Percentiles rank a stretch among this genome's conserved stretches.
Evolutionary conservation across 1,139 yeast species (phyloP).

Genomic region (Meyerozyma carpophila): DNA sequence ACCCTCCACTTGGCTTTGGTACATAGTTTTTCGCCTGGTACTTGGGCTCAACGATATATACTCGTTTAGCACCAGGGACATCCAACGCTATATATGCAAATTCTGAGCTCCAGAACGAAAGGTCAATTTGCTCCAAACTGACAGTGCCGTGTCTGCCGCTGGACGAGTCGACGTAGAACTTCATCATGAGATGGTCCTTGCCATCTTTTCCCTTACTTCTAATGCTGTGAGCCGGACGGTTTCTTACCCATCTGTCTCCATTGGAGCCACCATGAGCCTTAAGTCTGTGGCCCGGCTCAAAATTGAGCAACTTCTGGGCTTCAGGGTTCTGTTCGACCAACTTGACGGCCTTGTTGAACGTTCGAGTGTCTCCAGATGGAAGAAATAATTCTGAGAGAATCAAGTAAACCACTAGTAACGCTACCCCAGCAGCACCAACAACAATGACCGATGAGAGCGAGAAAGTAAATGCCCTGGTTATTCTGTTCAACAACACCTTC

Average conservation of each 20-base stretch:
- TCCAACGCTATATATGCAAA: slow-evolving; percentile 74
- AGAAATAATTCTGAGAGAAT: slow-evolving; percentile 73
- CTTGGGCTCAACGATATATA: slow-evolving; percentile 67
- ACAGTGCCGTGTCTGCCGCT: slow-evolving; percentile 56
- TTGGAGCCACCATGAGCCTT: slow-evolving; percentile 76
- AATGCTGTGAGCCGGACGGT: slow-evolving; percentile 68
- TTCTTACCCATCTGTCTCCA: slow-evolving; percentile 79
- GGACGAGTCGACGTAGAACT: slow-evolving; percentile 75
- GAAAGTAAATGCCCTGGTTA: slow-evolving; percentile 56
- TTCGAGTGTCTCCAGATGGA: slow-evolving; percentile 87
- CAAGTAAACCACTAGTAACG: slow-evolving; percentile 68
- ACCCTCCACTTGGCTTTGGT: slow-evolving; percentile 44
- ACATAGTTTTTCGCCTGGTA: slow-evolving; percentile 33
- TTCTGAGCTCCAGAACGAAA: slow-evolving; percentile 61
- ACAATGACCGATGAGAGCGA: slow-evolving; percentile 58
- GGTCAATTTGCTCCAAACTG: slow-evolving; percentile 71
- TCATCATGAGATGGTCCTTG: slow-evolving; percentile 75
- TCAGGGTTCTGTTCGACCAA: slow-evolving; percentile 63
- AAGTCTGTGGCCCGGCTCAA: slow-evolving; percentile 52
- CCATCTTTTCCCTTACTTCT: slow-evolving; percentile 62
- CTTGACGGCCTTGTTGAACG: slow-evolving; percentile 81
- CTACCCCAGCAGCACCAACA: slow-evolving; percentile 62
- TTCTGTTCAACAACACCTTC: slow-evolving; percentile 27
- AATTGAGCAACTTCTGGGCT: slow-evolving; percentile 54
- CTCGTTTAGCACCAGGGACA: slow-evolving; percentile 63